Evolutionary conservation across 2,329 filamentous ascomycete species (phyloP), one percentile per base, ranked within the genome.

Genomic region (Fusarium ramigenum): DNA sequence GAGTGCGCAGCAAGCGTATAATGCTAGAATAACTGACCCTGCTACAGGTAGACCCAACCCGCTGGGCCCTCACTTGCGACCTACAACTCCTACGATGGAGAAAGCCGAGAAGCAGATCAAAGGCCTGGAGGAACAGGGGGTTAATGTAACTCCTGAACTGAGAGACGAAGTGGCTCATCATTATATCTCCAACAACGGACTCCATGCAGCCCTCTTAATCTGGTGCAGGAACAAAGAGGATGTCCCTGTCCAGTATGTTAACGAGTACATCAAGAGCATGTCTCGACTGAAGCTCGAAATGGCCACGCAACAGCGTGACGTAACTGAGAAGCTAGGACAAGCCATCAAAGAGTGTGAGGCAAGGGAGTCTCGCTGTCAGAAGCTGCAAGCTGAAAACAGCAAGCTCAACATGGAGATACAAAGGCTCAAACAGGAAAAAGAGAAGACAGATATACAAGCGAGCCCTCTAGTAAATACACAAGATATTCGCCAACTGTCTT

Each of bases 231-330:
- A 40, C n/a, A 47, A 62, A 32, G 19, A 39, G 3, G 7, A 23
- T 9, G 57, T 77, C 8, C 68, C 65, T 12, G 34, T 73, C 19
- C 60, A 68, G 39, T 40, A 68, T 36, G 70, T 60, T 50, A 74
- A 65, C 23, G 56, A 70, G 36, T 19, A 74, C 9, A 14, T 70
- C 16, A 56, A 44, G 19, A 47, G 44, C 30, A 36, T 60, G 12
- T 60, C 77, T 36, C 64, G 70, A 10, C 36, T 77, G 32, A 66
- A 63, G 44, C 52, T 72, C 18, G 59, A 73, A 34, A 56, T 67
- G 62, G 25, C 60, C 23, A 44, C 34, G 19, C 66, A 74, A 37
- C 52, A 50, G 36, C 39, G 32, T 11, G 42, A 60, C 25, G n/a
- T 30, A 4, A 52, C 42, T 14, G 18, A 15, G 11, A 42, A 46